These are phyloP conservation scores for Apiotrichum montevideense DNA, from an alignment of 1,284 basidiomycete genomes.

Conservation along the genomic window DNA sequence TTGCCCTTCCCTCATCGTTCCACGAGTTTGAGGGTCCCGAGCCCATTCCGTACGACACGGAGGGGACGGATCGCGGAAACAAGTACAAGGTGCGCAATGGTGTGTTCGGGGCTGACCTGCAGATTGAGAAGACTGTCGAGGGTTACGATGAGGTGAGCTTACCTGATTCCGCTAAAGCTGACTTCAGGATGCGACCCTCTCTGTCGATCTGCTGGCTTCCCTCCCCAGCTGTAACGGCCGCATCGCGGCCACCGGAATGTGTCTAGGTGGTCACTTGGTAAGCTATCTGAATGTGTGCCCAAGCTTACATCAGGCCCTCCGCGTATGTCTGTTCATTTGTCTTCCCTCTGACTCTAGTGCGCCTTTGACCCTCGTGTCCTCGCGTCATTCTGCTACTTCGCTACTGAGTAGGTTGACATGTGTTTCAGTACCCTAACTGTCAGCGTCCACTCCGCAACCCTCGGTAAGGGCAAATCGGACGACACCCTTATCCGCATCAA, in stretches of 20 bases:
- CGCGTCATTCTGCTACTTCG: conserved; percentile 84
- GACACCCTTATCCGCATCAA: conserved; percentile 65
- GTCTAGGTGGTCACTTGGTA: conserved; percentile 53
- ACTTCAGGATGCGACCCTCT: conserved; percentile 63
- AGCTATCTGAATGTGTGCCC: not conserved
- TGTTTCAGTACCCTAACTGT: not conserved
- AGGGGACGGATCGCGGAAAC: conserved; percentile 87
- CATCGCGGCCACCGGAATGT: conserved; percentile 59
- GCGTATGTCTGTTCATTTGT: conserved; percentile 42
- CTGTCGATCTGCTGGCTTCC: conserved; percentile 66
- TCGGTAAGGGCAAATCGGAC: conserved; percentile 74
- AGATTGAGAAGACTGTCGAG: conserved; percentile 76
- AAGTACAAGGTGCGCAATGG: conserved; percentile 62
- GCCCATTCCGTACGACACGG: conserved; percentile 73
- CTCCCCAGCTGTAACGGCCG: conserved; percentile 79
- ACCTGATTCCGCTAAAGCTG: not conserved
- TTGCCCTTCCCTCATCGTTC: conserved; percentile 51
- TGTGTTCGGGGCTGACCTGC: conserved; percentile 6
- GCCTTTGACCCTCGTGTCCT: conserved; percentile 79
- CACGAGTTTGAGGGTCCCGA: conserved; percentile 87
- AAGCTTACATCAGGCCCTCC: conserved; percentile 50
- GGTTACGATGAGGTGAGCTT: conserved; percentile 71
- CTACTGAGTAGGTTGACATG: conserved; percentile 57
- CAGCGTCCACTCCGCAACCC: conserved; percentile 68
- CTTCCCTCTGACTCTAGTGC: conserved; percentile 52